Percentiles rank a stretch among this genome's conserved stretches.
Conservation (phyloP, 768 basidiomycete species). For the Pluteus cervinus region DNA sequence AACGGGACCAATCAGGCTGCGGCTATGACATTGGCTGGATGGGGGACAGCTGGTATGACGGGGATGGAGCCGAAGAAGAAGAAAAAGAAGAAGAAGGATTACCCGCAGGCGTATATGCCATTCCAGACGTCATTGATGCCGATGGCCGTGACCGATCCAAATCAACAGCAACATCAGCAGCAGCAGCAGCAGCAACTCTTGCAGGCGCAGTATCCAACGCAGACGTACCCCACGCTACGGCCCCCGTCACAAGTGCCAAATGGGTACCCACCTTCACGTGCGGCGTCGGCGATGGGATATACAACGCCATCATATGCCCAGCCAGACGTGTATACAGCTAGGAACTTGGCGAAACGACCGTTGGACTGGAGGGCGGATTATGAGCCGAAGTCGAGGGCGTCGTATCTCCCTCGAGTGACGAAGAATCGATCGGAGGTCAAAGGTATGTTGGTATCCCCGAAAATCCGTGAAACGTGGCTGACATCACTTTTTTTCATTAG, state of each 20-base stretch:
- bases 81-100: slow-evolving; percentile 12
- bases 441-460: slow-evolving; percentile 16
- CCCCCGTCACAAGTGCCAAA: neutral
- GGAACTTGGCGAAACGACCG: slow-evolving; percentile 33
- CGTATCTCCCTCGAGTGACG: slow-evolving; percentile 20
- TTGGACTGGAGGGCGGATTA: slow-evolving; percentile 40
- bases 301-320: slow-evolving; percentile 17
- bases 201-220: too few species aligned
- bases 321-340: slow-evolving; percentile 22
- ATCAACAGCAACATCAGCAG: neutral
- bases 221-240: too few species aligned
- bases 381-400: slow-evolving; percentile 18
- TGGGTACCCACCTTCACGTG: slow-evolving; percentile 4
- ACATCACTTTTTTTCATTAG: slow-evolving; percentile 5
- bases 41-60: slow-evolving; percentile 6
- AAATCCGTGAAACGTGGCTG: neutral
- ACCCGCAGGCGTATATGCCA: slow-evolving; percentile 14
- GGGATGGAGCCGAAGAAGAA: slow-evolving; percentile 5
- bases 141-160: too few species aligned
- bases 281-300: slow-evolving; percentile 2
- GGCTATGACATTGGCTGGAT: slow-evolving; percentile 11
- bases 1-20: slow-evolving; percentile 1
- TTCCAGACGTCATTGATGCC: slow-evolving; percentile 9
- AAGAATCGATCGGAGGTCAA: slow-evolving; percentile 24
- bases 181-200: slow-evolving; percentile 14